Evolutionary conservation across 2,329 filamentous ascomycete genomes (phyloP).

Genomic region (Huntiella abstrusa): DNA sequence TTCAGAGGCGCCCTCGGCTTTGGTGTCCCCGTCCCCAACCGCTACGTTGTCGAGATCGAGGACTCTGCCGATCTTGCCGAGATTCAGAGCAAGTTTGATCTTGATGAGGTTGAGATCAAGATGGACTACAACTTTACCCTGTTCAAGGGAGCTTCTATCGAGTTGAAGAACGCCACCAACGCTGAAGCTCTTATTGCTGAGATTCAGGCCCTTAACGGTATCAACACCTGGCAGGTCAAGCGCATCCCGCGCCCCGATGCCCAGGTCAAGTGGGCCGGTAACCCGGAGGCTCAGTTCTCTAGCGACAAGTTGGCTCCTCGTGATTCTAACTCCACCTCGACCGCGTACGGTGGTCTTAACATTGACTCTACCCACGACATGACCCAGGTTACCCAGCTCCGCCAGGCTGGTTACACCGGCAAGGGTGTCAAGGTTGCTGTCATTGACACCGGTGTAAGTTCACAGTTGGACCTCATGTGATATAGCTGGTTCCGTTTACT

Average conservation of each 20-base stretch:
- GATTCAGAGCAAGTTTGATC: slow-evolving; percentile 21
- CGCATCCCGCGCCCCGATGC: slow-evolving; percentile 25
- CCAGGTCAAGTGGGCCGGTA: slow-evolving; percentile 26
- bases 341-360: slow-evolving; percentile 7
- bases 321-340: neutral
- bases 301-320: slow-evolving; percentile 7
- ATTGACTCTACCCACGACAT: slow-evolving; percentile 31
- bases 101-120: slow-evolving; percentile 23
- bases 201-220: slow-evolving; percentile 23
- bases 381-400: slow-evolving; percentile 36
- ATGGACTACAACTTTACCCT: slow-evolving; percentile 31
- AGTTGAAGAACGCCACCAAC: slow-evolving; percentile 28
- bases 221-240: slow-evolving; percentile 32
- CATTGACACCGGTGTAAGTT: slow-evolving; percentile 34
- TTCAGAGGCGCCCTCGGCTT: slow-evolving; percentile 15
- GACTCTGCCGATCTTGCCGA: slow-evolving; percentile 25
- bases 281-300: slow-evolving; percentile 13
- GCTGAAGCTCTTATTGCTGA: slow-evolving; percentile 24
- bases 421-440: slow-evolving; percentile 34
- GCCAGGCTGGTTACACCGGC: slow-evolving; percentile 28
- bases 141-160: slow-evolving; percentile 35
- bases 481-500: neutral
- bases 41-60: slow-evolving; percentile 35
- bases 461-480: neutral
- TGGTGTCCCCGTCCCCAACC: slow-evolving; percentile 21